phyloP scores from a whole-genome alignment of 2,329 filamentous ascomycete genomes.

The Chaetomiaceae sp. region DNA sequence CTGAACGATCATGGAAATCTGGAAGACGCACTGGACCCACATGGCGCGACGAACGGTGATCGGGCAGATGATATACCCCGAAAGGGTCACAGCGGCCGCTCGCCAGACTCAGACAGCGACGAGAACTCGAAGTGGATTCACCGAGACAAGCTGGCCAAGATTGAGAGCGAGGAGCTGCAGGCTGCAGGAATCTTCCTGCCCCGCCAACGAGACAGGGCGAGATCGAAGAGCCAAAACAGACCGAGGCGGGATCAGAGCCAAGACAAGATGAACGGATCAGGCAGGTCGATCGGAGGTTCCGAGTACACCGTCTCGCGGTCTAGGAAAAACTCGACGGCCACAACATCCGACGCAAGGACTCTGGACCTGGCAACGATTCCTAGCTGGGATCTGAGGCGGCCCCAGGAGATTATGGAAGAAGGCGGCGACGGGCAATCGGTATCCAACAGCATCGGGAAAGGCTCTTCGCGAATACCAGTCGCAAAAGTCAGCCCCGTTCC shows the following conservation, averaged over 20 bases:
- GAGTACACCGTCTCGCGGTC: conserved; percentile 31
- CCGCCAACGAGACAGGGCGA: conserved; percentile 49
- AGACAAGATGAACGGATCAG: conserved; percentile 33
- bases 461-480: conserved; percentile 79
- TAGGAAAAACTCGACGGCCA: conserved; percentile 45
- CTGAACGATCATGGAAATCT: conserved; percentile 39
- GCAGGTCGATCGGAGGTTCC: conserved; percentile 32
- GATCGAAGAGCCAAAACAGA: conserved; percentile 41
- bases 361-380: conserved; percentile 39
- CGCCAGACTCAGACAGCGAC: conserved; percentile 32
- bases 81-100: conserved; percentile 30
- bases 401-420: conserved; percentile 70
- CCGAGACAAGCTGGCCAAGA: conserved; percentile 74
- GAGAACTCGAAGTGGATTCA: conserved; percentile 80
- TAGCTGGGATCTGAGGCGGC: conserved; percentile 68
- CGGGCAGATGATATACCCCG: conserved; percentile 22
- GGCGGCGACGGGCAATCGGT: conserved; percentile 51
- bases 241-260: conserved; percentile 32
- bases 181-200: conserved; percentile 67
- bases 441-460: conserved; percentile 50
- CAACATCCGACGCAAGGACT: conserved; percentile 37
- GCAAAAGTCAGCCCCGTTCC: conserved; percentile 75
- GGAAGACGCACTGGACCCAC: conserved; percentile 45
- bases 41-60: conserved; percentile 27
- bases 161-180: conserved; percentile 75